These are phyloP conservation scores for Eutrema salsugineum DNA, from an alignment of 441 rosid genomes.

Conservation along the genomic window DNA sequence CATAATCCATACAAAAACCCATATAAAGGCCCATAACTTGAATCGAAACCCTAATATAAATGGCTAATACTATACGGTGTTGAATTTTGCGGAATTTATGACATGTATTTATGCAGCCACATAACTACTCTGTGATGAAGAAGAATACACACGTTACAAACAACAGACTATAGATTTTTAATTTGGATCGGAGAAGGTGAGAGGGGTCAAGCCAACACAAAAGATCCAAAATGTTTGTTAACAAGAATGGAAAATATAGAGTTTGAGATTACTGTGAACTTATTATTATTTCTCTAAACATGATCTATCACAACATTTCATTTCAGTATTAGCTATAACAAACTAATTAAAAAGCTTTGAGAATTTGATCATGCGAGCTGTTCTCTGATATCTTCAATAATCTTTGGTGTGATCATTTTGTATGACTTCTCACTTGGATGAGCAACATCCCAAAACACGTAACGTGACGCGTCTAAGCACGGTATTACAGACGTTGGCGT, in stretches of 20 bases:
- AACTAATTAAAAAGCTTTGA: background rate
- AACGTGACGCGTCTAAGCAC: conserved; percentile 23
- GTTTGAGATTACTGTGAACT: background rate
- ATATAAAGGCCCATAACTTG: background rate
- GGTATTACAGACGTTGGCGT: conserved; percentile 8
- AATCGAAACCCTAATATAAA: background rate
- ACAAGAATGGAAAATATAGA: background rate
- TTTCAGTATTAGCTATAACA: background rate
- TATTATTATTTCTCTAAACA: background rate
- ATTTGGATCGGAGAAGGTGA: background rate
- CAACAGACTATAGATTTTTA: background rate
- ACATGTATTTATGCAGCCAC: too few species aligned
- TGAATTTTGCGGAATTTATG: too few species aligned
- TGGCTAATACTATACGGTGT: too few species aligned
- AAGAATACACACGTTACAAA: too few species aligned
- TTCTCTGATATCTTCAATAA: conserved; percentile 22
- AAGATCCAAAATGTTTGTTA: background rate
- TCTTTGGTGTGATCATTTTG: conserved; percentile 17
- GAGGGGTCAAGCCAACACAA: background rate
- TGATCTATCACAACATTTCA: background rate
- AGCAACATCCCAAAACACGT: conserved; percentile 32
- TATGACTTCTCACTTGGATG: conserved; percentile 30
- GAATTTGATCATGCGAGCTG: conserved; percentile 15
- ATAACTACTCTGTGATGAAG: too few species aligned
- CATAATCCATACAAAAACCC: too few species aligned